Conservation (phyloP, 768 basidiomycete species). For the Kwoniella heveanensis region DNA sequence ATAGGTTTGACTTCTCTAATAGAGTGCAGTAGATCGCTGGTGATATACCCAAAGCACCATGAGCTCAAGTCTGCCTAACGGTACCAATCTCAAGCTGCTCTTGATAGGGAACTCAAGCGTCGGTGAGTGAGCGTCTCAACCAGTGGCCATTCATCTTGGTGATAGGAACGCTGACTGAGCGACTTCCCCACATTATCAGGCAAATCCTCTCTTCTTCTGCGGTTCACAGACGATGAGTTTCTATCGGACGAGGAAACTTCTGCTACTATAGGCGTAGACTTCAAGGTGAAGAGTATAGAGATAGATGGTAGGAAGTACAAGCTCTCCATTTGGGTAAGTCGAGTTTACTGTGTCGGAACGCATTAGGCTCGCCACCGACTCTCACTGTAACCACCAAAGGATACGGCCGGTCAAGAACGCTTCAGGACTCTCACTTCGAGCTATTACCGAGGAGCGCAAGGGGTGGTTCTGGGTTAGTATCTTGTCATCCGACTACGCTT, state of each 20-base stretch:
- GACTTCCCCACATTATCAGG: conserved; percentile 27
- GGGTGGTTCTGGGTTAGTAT: conserved; percentile 59
- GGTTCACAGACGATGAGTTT: conserved; percentile 98
- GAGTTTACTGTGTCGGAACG: background rate
- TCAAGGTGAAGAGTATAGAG: conserved; percentile 57
- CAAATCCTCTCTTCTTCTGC: conserved; percentile 70
- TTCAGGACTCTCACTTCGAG: conserved; percentile 93
- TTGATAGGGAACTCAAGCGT: conserved; percentile 62
- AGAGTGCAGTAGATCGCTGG: background rate
- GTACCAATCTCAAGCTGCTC: conserved; percentile 50
- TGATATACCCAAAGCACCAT: background rate
- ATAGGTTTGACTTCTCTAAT: too few relatives aligned
- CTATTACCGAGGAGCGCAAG: conserved; percentile 75
- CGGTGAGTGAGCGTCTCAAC: too few relatives aligned
- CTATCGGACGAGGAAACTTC: conserved; percentile 66
- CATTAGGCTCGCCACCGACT: background rate
- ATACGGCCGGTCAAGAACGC: conserved; percentile 94
- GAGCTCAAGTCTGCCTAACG: conserved; percentile 10
- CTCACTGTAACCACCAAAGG: conserved; percentile 60
- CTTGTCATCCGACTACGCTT: background rate
- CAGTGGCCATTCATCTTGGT: background rate
- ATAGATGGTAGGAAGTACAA: conserved; percentile 61
- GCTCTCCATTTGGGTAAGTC: conserved; percentile 89
- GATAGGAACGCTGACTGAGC: too few relatives aligned
- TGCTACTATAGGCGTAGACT: conserved; percentile 58